Evolutionary conservation across 352 stramenopile genomes (phyloP), one percentile per base, ranked within the genome.

Genomic region (Phytophthora citrophthora): DNA sequence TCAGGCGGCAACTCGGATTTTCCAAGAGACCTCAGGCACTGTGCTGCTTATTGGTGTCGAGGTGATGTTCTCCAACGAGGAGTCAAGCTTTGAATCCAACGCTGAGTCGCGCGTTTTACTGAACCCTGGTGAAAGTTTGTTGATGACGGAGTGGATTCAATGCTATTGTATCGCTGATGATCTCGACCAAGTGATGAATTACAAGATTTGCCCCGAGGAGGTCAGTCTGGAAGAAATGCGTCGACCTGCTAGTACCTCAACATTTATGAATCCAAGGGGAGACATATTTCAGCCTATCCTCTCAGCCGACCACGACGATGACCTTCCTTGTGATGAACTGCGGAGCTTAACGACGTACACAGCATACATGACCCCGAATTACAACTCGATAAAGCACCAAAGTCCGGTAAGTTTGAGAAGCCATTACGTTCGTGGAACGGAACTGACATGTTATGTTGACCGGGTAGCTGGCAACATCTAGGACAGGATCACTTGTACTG

Each of bases 101-200:
- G 71, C 60, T 1, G 76, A 91, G 48, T 88, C 85, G 6, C 83
- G 88, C 7, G 83, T 95, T 32, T 51, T 95, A 27, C 57, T 95
- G 23, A 95, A 89, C 53, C 88, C 88, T 7, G 88, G 88, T 1
- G 59, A 74, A 23, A 93, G 84, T 61, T 71, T 95, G 16, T 76
- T 90, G 49, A 79, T 94, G 74, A 79, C 74, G 1, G 82, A 91
- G 55, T 88, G 80, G 77, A 92, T 90, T 64, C 79, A 91, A 61
- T 93, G 83, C 44, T 95, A 93, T 62, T 88, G 92, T n/a, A 88
- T 95, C 26, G 88, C 88, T 2, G 88, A 95, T 47, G 88, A 95
- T 34, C 68, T 92, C 16, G 79, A 75, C 8, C 79, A 89, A 38
- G 80, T 94, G 3, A 81, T 85, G 20, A 67, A 86, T 31, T 76